A percentile compares a stretch with the other conserved stretches of the same genome.
Conservation (phyloP, 2,329 filamentous ascomycete genomes). For the Allantophomopsis lycopodina region DNA sequence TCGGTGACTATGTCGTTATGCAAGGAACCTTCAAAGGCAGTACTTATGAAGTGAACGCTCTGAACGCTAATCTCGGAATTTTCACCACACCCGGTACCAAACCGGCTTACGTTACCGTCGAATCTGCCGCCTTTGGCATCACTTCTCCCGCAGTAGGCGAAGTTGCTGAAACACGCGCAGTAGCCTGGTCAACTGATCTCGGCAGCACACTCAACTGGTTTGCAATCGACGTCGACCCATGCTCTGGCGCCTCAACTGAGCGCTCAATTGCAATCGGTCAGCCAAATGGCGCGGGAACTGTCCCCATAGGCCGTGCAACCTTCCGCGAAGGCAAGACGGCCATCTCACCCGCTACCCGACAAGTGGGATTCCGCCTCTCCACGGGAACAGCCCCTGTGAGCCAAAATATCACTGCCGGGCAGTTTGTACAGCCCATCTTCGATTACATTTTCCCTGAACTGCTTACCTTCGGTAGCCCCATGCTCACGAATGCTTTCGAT, state of each 20-base stretch:
- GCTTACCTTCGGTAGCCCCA: slow-evolving; percentile 18
- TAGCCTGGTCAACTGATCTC: slow-evolving; percentile 21
- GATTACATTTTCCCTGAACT: slow-evolving; percentile 29
- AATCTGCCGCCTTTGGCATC: slow-evolving; percentile 25
- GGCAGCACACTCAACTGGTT: slow-evolving; percentile 19
- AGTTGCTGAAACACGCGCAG: slow-evolving; percentile 18
- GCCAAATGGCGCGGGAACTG: slow-evolving; percentile 13
- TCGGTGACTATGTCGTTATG: slow-evolving; percentile 26
- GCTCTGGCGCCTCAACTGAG: slow-evolving; percentile 23
- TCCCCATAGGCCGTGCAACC: slow-evolving; percentile 24
- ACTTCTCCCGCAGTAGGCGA: slow-evolving; percentile 20
- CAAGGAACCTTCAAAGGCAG: slow-evolving; percentile 18
- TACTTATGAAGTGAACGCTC: slow-evolving; percentile 21
- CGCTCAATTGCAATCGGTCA: slow-evolving; percentile 18
- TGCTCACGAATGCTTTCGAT: slow-evolving; percentile 20
- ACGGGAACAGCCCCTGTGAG: slow-evolving; percentile 20
- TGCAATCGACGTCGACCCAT: slow-evolving; percentile 27
- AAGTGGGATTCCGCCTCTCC: slow-evolving; percentile 17
- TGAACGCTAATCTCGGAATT: slow-evolving; percentile 25
- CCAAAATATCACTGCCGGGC: slow-evolving; percentile 23
- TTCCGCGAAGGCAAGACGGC: slow-evolving; percentile 14
- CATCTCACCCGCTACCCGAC: slow-evolving; percentile 24
- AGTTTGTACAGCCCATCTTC: slow-evolving; percentile 24
- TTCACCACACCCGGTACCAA: slow-evolving; percentile 14
- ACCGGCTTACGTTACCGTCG: slow-evolving; percentile 25